Percentiles rank a stretch among this genome's conserved stretches.
Conservation (phyloP, 148 eudicot genomes). For the Suaeda aralocaspica region DNA sequence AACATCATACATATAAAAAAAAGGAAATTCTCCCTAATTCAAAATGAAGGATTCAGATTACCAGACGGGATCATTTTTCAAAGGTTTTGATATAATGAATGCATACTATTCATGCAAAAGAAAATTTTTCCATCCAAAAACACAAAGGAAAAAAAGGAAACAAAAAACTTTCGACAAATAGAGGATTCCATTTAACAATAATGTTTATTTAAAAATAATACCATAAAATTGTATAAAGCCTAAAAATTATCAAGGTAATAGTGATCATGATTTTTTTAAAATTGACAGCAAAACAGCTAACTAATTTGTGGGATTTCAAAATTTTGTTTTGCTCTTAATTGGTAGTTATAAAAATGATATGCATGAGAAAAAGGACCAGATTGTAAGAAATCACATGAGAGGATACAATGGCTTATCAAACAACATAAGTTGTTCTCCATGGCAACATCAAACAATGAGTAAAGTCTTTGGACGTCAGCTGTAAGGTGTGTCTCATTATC, state of each 20-base stretch:
- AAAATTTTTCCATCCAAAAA: background rate
- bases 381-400: conserved; percentile 9
- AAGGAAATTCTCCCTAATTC: background rate
- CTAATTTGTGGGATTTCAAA: too few relatives aligned
- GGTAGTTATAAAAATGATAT: background rate
- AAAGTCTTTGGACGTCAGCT: conserved; percentile 79
- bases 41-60: background rate
- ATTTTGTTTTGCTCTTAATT: too few relatives aligned
- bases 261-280: too few relatives aligned
- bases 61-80: background rate
- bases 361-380: conserved; percentile 5
- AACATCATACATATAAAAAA: too few relatives aligned
- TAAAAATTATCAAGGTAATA: too few relatives aligned
- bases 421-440: conserved; percentile 76
- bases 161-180: too few relatives aligned
- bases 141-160: background rate
- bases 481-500: conserved; percentile 44
- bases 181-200: too few relatives aligned
- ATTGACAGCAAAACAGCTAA: too few relatives aligned
- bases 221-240: too few relatives aligned
- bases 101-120: background rate
- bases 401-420: conserved; percentile 98
- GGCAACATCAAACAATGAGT: conserved; percentile 88
- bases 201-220: too few relatives aligned
- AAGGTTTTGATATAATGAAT: background rate